Conservation (phyloP, 2,329 filamentous ascomycete species). For the Ascochyta clinopodiicola region DNA sequence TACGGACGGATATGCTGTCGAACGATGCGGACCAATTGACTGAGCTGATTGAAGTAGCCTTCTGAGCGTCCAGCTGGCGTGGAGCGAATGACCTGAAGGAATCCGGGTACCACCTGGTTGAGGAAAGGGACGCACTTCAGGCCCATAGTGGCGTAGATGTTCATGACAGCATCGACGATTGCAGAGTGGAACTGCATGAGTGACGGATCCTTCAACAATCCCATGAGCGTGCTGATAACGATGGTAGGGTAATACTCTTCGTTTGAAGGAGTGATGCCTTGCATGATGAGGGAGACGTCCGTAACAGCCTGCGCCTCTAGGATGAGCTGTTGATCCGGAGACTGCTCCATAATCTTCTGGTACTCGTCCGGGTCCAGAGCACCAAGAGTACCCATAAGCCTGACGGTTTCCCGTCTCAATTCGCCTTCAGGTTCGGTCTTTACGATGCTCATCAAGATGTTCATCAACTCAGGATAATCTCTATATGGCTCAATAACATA, state of each 20-base stretch:
- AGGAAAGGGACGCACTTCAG: conserved; percentile 96
- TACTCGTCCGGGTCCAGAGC: conserved; percentile 96
- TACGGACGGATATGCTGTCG: conserved; percentile 95
- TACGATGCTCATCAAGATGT: conserved; percentile 91
- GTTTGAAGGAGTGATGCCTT: conserved; percentile 90
- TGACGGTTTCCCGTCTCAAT: conserved; percentile 91
- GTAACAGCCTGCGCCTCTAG: conserved; percentile 74
- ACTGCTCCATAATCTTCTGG: conserved; percentile 89
- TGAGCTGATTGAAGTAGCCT: conserved; percentile 96
- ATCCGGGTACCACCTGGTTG: conserved; percentile 91
- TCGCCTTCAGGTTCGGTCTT: conserved; percentile 88
- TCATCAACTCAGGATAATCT: conserved; percentile 91
- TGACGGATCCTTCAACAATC: conserved; percentile 89
- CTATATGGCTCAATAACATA: conserved; percentile 97
- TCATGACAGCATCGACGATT: conserved; percentile 98
- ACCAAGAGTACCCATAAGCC: conserved; percentile 92
- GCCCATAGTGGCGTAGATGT: conserved; percentile 95
- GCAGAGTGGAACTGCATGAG: conserved; percentile 88
- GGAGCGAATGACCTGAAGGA: conserved; percentile 84
- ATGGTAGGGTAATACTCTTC: conserved; percentile 99
- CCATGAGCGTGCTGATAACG: conserved; percentile 92
- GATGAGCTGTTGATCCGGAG: conserved; percentile 78
- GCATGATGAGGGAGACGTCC: conserved; percentile 98
- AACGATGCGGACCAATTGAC: conserved; percentile 91
- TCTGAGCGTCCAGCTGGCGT: conserved; percentile 81